phyloP scores from a whole-genome alignment of 176 grass and related monocot genomes.

The Oropetium thomaeum region DNA sequence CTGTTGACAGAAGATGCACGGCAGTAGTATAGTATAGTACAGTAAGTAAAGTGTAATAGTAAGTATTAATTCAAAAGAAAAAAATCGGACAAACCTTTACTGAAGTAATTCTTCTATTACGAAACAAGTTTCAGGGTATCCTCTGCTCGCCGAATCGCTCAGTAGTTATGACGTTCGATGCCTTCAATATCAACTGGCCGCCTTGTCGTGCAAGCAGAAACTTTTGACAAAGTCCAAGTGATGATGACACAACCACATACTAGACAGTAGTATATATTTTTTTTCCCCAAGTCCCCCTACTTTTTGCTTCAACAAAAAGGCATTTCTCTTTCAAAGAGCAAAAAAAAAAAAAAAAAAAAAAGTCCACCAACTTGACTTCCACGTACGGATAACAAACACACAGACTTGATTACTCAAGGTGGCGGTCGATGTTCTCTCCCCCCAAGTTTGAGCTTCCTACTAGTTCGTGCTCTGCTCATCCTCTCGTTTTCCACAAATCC shows the following conservation, averaged over 20 bases:
- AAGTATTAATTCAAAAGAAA: too few relatives aligned
- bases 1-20: too few relatives aligned
- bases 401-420: too few relatives aligned
- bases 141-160: too few relatives aligned
- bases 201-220: background rate
- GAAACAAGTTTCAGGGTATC: too few relatives aligned
- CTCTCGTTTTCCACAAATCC: background rate
- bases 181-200: background rate
- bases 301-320: too few relatives aligned
- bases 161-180: background rate
- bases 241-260: background rate
- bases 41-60: too few relatives aligned
- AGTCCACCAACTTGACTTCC: background rate
- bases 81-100: too few relatives aligned
- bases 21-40: too few relatives aligned
- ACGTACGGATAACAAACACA: background rate
- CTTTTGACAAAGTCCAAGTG: background rate
- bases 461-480: background rate
- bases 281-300: background rate
- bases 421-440: constrained; percentile 11
- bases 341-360: too few relatives aligned
- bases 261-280: background rate
- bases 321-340: too few relatives aligned
- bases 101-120: too few relatives aligned
- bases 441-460: constrained; percentile 2